These are phyloP conservation scores for Talaromyces sp. DNA, from an alignment of 2,329 filamentous ascomycete species.

Conservation along the genomic window DNA sequence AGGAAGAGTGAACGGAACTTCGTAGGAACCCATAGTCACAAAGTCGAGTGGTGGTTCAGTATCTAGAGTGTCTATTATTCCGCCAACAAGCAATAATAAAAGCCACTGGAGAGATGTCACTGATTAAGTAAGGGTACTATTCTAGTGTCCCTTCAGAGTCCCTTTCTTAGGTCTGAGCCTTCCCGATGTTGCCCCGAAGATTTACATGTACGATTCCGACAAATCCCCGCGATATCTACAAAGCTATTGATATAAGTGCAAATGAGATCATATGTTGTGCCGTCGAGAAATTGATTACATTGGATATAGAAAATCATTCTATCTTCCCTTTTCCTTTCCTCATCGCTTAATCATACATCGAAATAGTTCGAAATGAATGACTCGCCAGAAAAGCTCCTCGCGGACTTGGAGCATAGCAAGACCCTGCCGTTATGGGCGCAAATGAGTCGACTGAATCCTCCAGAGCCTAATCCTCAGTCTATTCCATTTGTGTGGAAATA, in stretches of 20 bases:
- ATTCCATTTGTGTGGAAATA: slow-evolving; percentile 43
- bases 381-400: slow-evolving; percentile 23
- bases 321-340: background rate
- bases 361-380: background rate
- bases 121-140: background rate
- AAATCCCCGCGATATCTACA: background rate
- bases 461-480: slow-evolving; percentile 46
- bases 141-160: too few species aligned
- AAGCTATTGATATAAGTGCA: background rate
- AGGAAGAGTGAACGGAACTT: background rate
- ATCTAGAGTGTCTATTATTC: background rate
- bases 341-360: background rate
- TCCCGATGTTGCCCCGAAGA: background rate
- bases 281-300: background rate
- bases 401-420: slow-evolving; percentile 27
- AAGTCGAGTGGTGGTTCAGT: background rate
- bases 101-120: background rate
- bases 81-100: background rate
- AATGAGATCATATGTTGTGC: background rate
- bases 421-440: slow-evolving; percentile 50
- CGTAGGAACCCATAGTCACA: background rate
- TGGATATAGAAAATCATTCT: background rate
- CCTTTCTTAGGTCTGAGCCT: background rate
- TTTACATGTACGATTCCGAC: background rate
- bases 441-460: slow-evolving; percentile 51